Evolutionary conservation across 2,329 filamentous ascomycete genomes (phyloP).

Genomic region (Ophiostoma himal-ulmi): DNA sequence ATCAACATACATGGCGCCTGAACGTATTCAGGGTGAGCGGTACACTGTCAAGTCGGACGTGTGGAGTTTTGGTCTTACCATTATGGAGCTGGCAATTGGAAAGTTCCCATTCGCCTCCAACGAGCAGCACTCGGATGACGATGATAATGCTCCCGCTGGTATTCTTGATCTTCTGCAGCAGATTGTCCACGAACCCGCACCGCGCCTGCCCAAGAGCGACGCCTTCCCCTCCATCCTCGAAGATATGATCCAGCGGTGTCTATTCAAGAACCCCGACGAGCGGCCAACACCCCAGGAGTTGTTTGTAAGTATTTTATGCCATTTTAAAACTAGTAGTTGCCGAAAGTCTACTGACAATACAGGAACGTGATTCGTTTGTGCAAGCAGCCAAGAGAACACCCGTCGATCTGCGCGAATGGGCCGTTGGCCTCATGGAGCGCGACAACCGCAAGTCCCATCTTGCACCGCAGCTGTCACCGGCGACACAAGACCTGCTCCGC

Average conservation of each 20-base stretch:
- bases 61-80: slow-evolving; percentile 90
- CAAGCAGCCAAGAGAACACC: slow-evolving; percentile 95
- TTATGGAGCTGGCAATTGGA: slow-evolving; percentile 97
- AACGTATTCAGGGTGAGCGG: slow-evolving; percentile 92
- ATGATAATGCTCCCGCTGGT: slow-evolving; percentile 78
- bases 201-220: slow-evolving; percentile 90
- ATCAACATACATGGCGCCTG: slow-evolving; percentile 98
- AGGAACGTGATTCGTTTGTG: slow-evolving; percentile 91
- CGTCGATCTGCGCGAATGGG: slow-evolving; percentile 90
- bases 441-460: slow-evolving; percentile 95
- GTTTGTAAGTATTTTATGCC: slow-evolving; percentile 56
- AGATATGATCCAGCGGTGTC: slow-evolving; percentile 93
- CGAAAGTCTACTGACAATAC: slow-evolving; percentile 6
- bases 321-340: not conserved
- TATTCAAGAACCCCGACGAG: slow-evolving; percentile 82
- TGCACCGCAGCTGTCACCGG: slow-evolving; percentile 70
- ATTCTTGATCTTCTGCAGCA: slow-evolving; percentile 94
- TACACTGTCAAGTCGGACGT: slow-evolving; percentile 99
- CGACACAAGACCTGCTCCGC: slow-evolving; percentile 69
- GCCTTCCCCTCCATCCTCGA: slow-evolving; percentile 93
- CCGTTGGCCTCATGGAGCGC: slow-evolving; percentile 84
- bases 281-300: slow-evolving; percentile 90
- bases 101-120: slow-evolving; percentile 88
- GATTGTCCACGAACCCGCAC: slow-evolving; percentile 93
- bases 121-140: slow-evolving; percentile 62